These are phyloP conservation scores for Lachancea lanzarotensis DNA, from an alignment of 805 yeast genomes.

Conservation along the genomic window DNA sequence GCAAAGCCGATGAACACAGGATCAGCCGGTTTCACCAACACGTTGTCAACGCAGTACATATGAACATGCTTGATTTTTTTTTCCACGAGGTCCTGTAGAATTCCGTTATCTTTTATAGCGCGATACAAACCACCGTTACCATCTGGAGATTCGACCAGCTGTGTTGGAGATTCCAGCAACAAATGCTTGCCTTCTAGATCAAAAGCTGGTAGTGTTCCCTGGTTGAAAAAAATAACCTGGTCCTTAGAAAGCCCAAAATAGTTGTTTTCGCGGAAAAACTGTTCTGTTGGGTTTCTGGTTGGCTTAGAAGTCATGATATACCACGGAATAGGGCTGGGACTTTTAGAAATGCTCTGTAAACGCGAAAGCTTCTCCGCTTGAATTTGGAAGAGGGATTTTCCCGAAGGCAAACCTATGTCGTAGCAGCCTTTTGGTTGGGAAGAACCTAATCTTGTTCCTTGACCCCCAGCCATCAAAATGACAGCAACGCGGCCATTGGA, in stretches of 20 bases:
- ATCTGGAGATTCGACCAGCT: slow-evolving; percentile 83
- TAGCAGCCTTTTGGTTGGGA: slow-evolving; percentile 90
- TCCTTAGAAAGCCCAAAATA: slow-evolving; percentile 62
- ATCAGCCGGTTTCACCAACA: slow-evolving; percentile 86
- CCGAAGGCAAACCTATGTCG: slow-evolving; percentile 77
- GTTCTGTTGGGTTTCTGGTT: slow-evolving; percentile 68
- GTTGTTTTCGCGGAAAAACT: slow-evolving; percentile 51
- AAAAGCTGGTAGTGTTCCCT: slow-evolving; percentile 92
- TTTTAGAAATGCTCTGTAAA: slow-evolving; percentile 40
- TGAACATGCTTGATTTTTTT: slow-evolving; percentile 84
- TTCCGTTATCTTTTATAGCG: slow-evolving; percentile 60
- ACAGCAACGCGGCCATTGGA: slow-evolving; percentile 74
- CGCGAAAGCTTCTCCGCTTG: slow-evolving; percentile 81
- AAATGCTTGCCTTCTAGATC: slow-evolving; percentile 62
- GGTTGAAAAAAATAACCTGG: slow-evolving; percentile 79
- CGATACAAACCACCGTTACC: slow-evolving; percentile 97
- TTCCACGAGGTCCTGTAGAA: slow-evolving; percentile 58
- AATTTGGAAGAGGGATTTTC: slow-evolving; percentile 78
- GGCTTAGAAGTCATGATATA: slow-evolving; percentile 95
- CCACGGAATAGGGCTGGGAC: slow-evolving; percentile 50
- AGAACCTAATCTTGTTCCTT: slow-evolving; percentile 93
- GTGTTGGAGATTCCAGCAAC: slow-evolving; percentile 48
- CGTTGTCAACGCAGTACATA: slow-evolving; percentile 96
- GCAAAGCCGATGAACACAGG: slow-evolving; percentile 84
- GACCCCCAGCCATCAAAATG: slow-evolving; percentile 95